Evolutionary conservation across 805 yeast genomes (phyloP), one percentile per base, ranked within the genome.

Genomic region (Limtongia smithiae): DNA sequence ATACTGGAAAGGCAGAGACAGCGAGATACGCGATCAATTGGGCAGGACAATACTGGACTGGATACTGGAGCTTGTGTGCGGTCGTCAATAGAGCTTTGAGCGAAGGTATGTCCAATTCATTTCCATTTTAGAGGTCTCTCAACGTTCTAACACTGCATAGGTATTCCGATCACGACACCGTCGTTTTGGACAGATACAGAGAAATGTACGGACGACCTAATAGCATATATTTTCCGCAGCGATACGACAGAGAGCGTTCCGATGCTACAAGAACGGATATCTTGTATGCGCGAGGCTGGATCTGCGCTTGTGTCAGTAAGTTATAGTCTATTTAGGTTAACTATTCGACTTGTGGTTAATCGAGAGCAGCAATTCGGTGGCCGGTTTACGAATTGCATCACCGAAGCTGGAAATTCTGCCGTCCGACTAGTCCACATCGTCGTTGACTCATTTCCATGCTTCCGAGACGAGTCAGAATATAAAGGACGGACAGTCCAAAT

Each of bases 61-160:
- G 76, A 9, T 72, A 72, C 59, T 71, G 76, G 76, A 69, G 74
- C 43, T 59, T 72, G 21, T 67, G 64, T 14, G 76, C 76, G 1
- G 71, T 72, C 11, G 60, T 72, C 15, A 68, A 72, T 54, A 55
- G 71, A n/a, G 75, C 75, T 1, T 50, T 72, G 21, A 71, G 65
- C 21, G 62, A 63, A n/a, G 60, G 56, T 53, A 30, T n/a, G 35
- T 15, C 32, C 8, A 11, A 22, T 12, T 17, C 14, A 17, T 21
- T 20, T 1, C 22, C 1, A 27, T 27, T 21, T 14, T 14, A 11
- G 15, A n/a, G n/a, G n/a, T n/a, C n/a, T n/a, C n/a, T n/a, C n/a
- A n/a, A n/a, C n/a, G n/a, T 15, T 18, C 27, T 33, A 31, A 36
- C 42, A 4, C 12, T 4, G 9, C 14, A n/a, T 20, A 45, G 68